These are phyloP conservation scores for Cryomyces antarcticus DNA, from an alignment of 495 filamentous ascomycete genomes.

Conservation along the genomic window DNA sequence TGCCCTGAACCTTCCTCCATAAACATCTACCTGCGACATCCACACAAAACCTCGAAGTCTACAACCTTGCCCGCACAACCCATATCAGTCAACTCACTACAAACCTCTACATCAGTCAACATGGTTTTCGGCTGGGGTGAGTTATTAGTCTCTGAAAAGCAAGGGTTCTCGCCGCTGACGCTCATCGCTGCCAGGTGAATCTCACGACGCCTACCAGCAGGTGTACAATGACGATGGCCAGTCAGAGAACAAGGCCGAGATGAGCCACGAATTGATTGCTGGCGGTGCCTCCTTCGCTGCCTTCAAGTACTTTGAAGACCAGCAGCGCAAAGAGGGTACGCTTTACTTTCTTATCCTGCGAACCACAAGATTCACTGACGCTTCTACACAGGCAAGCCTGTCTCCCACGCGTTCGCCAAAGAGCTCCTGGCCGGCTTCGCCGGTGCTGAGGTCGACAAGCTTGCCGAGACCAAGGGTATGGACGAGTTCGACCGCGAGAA, in stretches of 20 bases:
- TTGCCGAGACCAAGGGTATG: constrained; percentile 59
- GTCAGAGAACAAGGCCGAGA: constrained; percentile 31
- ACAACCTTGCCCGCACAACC: too few species aligned
- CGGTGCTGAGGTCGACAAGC: constrained; percentile 57
- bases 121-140: constrained; percentile 20
- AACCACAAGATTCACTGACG: neutral
- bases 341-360: neutral
- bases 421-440: constrained; percentile 51
- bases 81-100: too few species aligned
- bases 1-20: too few species aligned
- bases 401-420: constrained; percentile 58
- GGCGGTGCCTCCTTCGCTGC: constrained; percentile 61
- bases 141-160: neutral
- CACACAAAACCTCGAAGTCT: too few species aligned
- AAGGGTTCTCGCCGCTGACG: neutral
- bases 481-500: constrained; percentile 45
- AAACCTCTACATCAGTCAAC: constrained; percentile 2
- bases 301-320: constrained; percentile 63
- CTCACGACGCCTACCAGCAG: constrained; percentile 32
- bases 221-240: constrained; percentile 29
- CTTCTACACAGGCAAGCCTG: constrained; percentile 34
- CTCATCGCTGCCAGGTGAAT: constrained; percentile 9
- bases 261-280: constrained; percentile 55
- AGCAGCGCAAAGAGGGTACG: constrained; percentile 47
- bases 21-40: too few species aligned